Evolutionary conservation across 2,329 filamentous ascomycete species (phyloP).

Genomic region (Fusarium lateritium): DNA sequence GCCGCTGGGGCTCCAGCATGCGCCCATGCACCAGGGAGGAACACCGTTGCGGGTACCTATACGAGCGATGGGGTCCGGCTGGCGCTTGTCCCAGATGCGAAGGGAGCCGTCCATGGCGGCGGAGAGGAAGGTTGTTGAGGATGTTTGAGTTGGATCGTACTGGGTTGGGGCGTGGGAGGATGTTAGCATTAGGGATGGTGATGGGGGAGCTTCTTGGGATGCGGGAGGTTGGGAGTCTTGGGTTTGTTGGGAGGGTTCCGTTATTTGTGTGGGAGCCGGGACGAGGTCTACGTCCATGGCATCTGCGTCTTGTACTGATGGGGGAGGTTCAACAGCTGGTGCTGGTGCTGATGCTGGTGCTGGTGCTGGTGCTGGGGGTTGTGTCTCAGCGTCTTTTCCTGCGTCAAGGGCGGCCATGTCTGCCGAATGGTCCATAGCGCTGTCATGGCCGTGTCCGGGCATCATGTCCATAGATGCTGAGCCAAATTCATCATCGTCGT

Average conservation of each 20-base stretch:
- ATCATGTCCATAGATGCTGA: constrained; percentile 74
- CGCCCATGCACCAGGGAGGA: constrained; percentile 97
- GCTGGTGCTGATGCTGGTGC: constrained; percentile 45
- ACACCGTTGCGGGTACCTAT: constrained; percentile 82
- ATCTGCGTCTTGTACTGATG: constrained; percentile 35
- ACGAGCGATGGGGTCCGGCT: constrained; percentile 81
- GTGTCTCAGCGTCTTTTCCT: constrained; percentile 49
- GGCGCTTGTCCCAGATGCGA: constrained; percentile 92
- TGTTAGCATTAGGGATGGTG: constrained; percentile 54
- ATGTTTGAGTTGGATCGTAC: constrained; percentile 71
- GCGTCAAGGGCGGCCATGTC: constrained; percentile 57
- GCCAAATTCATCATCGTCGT: constrained; percentile 88
- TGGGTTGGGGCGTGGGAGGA: constrained; percentile 56
- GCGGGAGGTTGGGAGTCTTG: constrained; percentile 19
- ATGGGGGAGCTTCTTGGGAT: constrained; percentile 40
- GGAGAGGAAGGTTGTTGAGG: constrained; percentile 86
- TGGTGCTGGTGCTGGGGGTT: constrained; percentile 44
- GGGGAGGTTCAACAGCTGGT: constrained; percentile 43
- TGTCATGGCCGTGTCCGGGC: constrained; percentile 57
- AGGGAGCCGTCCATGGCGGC: constrained; percentile 90
- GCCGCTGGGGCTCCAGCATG: constrained; percentile 95
- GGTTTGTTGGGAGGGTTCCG: constrained; percentile 29
- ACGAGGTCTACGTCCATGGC: constrained; percentile 52
- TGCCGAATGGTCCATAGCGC: constrained; percentile 60
- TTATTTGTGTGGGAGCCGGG: constrained; percentile 22